Evolutionary conservation across 1,139 yeast genomes (phyloP).

Genomic region (Candida sp.): DNA sequence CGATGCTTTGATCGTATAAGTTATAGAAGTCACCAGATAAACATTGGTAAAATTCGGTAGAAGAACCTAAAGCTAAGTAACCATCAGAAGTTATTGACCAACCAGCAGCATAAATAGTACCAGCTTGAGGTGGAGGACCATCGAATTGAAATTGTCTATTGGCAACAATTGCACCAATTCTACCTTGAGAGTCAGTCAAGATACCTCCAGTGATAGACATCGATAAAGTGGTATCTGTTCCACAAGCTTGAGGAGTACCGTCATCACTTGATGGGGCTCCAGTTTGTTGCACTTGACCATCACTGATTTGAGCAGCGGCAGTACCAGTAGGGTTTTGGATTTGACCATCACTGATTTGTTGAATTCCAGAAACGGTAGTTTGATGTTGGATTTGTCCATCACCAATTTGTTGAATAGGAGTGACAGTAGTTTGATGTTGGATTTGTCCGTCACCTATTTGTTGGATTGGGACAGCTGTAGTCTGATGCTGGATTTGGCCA

Average conservation of each 20-base stretch:
- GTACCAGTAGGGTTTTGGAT: conserved; percentile 28
- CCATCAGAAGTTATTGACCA: conserved; percentile 71
- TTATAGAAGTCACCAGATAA: conserved; percentile 78
- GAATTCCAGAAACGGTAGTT: conserved; percentile 27
- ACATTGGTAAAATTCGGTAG: conserved; percentile 72
- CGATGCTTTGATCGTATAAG: conserved; percentile 69
- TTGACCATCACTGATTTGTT: conserved; percentile 34
- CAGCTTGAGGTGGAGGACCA: conserved; percentile 92
- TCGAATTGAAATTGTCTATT: conserved; percentile 88
- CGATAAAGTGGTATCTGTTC: conserved; percentile 47
- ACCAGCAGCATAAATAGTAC: conserved; percentile 82
- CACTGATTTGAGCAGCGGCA: conserved; percentile 30
- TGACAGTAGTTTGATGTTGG: conserved; percentile 28
- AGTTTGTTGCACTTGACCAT: conserved; percentile 30
- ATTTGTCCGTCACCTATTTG: conserved; percentile 47
- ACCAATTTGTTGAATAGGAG: conserved; percentile 41
- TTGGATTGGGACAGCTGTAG: conserved; percentile 30
- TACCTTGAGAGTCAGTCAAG: conserved; percentile 60
- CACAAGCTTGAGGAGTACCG: conserved; percentile 40
- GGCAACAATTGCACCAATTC: conserved; percentile 81
- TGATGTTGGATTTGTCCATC: conserved; percentile 66
- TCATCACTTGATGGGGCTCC: conserved; percentile 12
- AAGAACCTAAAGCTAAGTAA: conserved; percentile 65
- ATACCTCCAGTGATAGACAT: conserved; percentile 52
- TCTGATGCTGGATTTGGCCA: conserved; percentile 34